These are phyloP conservation scores for Coelastrella sp. DNA, from an alignment of 139 green algal genomes.

Conservation along the genomic window DNA sequence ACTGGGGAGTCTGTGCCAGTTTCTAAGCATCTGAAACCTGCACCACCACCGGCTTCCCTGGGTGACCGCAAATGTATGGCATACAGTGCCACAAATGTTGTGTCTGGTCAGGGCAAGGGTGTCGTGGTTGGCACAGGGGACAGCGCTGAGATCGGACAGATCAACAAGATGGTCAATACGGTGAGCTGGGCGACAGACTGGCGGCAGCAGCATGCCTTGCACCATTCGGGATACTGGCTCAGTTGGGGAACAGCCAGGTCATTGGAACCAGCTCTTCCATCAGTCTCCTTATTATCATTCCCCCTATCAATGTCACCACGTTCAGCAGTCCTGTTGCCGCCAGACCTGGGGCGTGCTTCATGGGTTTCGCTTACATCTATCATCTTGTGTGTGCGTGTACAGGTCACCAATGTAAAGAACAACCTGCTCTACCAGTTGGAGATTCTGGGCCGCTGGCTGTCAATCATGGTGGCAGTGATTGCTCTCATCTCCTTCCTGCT, in stretches of 20 bases:
- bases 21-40: slow-evolving; percentile 60
- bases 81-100: slow-evolving; percentile 65
- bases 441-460: slow-evolving; percentile 58
- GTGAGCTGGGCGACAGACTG: not conserved
- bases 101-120: slow-evolving; percentile 49
- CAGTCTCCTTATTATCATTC: too few relatives aligned
- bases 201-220: too few relatives aligned
- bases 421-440: slow-evolving; percentile 58
- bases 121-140: slow-evolving; percentile 68
- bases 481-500: slow-evolving; percentile 58
- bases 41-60: slow-evolving; percentile 24
- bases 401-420: slow-evolving; percentile 51
- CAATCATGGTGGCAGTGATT: slow-evolving; percentile 52
- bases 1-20: slow-evolving; percentile 85
- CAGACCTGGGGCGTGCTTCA: too few relatives aligned
- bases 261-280: too few relatives aligned
- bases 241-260: too few relatives aligned
- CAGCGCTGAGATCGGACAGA: slow-evolving; percentile 57
- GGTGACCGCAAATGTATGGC: slow-evolving; percentile 65
- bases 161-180: slow-evolving; percentile 58
- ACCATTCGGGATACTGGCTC: too few relatives aligned
- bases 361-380: too few relatives aligned
- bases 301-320: too few relatives aligned
- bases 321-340: too few relatives aligned
- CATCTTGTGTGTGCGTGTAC: slow-evolving; percentile 31